Evolutionary conservation across 805 yeast genomes (phyloP), one percentile per base, ranked within the genome.

Genomic region (Kluyveromyces lactis): DNA sequence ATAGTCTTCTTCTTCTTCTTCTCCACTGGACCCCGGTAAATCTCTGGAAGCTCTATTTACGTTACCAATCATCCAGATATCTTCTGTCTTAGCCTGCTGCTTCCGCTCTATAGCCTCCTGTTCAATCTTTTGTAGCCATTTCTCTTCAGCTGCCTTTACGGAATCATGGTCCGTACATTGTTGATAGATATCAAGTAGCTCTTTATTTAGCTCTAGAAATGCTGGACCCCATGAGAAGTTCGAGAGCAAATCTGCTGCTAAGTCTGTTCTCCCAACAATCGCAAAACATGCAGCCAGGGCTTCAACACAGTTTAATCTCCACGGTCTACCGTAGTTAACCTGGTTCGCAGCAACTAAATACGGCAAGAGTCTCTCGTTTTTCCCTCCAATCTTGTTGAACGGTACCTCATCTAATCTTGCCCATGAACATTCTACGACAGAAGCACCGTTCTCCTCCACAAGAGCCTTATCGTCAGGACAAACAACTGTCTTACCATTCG

Each of bases 341-440:
- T 95, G 95, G 57, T 92, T 92, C 0, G 97, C 95, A 4, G 97
- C 97, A 8, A 92, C 87, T 35, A 92, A 66, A 52, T 90, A 92
- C 0, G 98, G 98, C 42, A 92, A 42, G 9, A 92, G 66, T 35
- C 98, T 68, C 55, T 90, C 95, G 52, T 86, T 71, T 44, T 75
- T 77, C 4, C 97, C 97, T 3, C 97, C 97, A 42, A 92, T 87
- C 54, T 84, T 86, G 44, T 72, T 67, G 62, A 92, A 92, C 4
- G 98, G 98, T n/a, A 92, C 78, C 59, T 92, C 98, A 41, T 87
- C 95, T n/a, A 92, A 60, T 40, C 97, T 68, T 0, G 98, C 98
- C 98, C 98, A 92, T 2, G 96, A 86, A 62, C 97, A 90, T 58
- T 92, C 98, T 2, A 92, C 97, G 7, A 92, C 98, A 0, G 98